Evolutionary conservation across 257 asterid genomes (phyloP).

Genomic region (Nemophila menziesii): DNA sequence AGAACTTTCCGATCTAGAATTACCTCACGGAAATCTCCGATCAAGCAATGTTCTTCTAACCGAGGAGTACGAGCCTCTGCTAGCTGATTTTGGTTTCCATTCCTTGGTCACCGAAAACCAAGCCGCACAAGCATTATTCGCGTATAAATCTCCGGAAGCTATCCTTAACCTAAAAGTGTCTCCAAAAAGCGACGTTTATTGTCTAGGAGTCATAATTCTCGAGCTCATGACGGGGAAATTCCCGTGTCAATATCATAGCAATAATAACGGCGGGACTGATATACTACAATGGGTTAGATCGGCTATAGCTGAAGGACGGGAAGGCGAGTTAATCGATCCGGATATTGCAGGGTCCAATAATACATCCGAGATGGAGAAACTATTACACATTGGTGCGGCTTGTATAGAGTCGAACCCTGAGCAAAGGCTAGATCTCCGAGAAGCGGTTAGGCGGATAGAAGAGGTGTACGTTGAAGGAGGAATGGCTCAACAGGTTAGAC

Average conservation of each 20-base stretch:
- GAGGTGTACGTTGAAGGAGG: slow-evolving; percentile 10
- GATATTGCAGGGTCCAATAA: slow-evolving; percentile 14
- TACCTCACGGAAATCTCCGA: slow-evolving; percentile 78
- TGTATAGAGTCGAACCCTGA: slow-evolving; percentile 47
- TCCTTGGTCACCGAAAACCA: slow-evolving; percentile 26
- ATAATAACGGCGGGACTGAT: slow-evolving; percentile 54
- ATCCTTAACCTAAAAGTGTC: slow-evolving; percentile 22
- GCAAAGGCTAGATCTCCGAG: slow-evolving; percentile 37
- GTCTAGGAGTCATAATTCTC: slow-evolving; percentile 62
- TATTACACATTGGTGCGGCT: slow-evolving; percentile 45
- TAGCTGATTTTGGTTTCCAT: slow-evolving; percentile 47
- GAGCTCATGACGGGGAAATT: slow-evolving; percentile 66
- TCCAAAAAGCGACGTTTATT: slow-evolving; percentile 56
- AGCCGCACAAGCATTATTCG: slow-evolving; percentile 40
- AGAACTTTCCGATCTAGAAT: slow-evolving; percentile 30
- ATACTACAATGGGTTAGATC: slow-evolving; percentile 47
- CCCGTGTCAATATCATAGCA: slow-evolving; percentile 34
- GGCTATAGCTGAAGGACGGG: slow-evolving; percentile 41
- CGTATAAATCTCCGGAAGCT: slow-evolving; percentile 68
- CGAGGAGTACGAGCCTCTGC: slow-evolving; percentile 39
- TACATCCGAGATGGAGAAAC: slow-evolving; percentile 23
- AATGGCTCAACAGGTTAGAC: slow-evolving; percentile 12
- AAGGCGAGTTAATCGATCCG: slow-evolving; percentile 38
- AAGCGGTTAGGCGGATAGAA: slow-evolving; percentile 47
- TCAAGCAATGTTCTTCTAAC: slow-evolving; percentile 65